phyloP scores from a whole-genome alignment of 2,329 filamentous ascomycete species.

The Cladobotryum mycophilum region DNA sequence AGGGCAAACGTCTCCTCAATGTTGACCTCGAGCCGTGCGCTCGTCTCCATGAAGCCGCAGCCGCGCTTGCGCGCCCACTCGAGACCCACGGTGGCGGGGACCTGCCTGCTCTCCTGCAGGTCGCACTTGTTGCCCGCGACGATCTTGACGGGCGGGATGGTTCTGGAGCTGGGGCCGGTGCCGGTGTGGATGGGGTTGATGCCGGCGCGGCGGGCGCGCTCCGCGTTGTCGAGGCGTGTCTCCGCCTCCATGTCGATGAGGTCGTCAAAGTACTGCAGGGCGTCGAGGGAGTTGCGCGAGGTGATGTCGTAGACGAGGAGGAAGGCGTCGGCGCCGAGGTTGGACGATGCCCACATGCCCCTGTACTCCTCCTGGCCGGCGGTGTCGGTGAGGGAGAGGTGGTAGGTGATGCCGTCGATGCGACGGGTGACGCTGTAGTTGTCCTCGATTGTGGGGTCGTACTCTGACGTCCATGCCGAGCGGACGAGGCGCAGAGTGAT shows the following conservation, averaged over 20 bases:
- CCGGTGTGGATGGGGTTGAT: slow-evolving; percentile 23
- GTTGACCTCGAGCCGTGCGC: slow-evolving; percentile 75
- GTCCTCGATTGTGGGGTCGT: slow-evolving; percentile 76
- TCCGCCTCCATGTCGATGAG: slow-evolving; percentile 80
- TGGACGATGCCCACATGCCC: slow-evolving; percentile 75
- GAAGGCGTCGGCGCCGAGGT: slow-evolving; percentile 75
- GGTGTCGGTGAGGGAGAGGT: slow-evolving; percentile 73
- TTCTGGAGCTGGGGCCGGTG: slow-evolving; percentile 35
- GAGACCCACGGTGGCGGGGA: slow-evolving; percentile 63
- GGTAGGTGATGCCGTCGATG: slow-evolving; percentile 75
- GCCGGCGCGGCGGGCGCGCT: slow-evolving; percentile 42
- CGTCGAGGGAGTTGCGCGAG: slow-evolving; percentile 58
- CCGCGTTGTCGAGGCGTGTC: slow-evolving; percentile 56
- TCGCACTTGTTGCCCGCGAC: slow-evolving; percentile 86
- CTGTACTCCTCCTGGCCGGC: slow-evolving; percentile 89
- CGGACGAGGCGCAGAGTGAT: slow-evolving; percentile 78
- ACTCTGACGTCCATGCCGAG: slow-evolving; percentile 78
- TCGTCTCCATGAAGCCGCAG: slow-evolving; percentile 88
- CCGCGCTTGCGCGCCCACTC: slow-evolving; percentile 68
- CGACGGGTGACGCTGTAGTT: slow-evolving; percentile 76
- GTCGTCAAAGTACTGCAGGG: slow-evolving; percentile 72
- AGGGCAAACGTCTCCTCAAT: slow-evolving; percentile 83
- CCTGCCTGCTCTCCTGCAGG: slow-evolving; percentile 60
- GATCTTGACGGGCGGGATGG: slow-evolving; percentile 71
- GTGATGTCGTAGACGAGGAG: slow-evolving; percentile 87